Percentiles rank a stretch among this genome's conserved stretches.
Conservation (phyloP, 2,329 filamentous ascomycete genomes). For the Sarocladiaceae sp. region DNA sequence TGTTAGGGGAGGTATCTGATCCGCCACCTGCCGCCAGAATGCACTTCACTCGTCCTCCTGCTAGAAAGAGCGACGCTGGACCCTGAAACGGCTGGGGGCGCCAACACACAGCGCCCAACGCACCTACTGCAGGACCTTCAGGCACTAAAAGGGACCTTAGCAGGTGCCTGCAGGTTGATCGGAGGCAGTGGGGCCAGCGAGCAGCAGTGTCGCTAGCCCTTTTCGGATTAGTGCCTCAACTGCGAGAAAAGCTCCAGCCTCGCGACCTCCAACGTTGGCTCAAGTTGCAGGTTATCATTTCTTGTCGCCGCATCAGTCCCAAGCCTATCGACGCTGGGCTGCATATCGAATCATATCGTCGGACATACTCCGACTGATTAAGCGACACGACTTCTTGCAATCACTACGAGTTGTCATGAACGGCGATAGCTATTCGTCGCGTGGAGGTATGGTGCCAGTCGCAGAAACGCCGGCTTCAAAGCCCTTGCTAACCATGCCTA, state of each 20-base stretch:
- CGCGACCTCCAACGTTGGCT: conserved; percentile 24
- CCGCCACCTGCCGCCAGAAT: too few relatives aligned
- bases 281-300: background rate
- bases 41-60: too few relatives aligned
- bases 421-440: conserved; percentile 76
- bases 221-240: background rate
- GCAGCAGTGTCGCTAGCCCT: background rate
- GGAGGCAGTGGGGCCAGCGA: background rate
- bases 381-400: background rate
- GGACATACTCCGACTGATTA: background rate
- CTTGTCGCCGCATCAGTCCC: background rate
- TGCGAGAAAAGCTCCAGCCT: conserved; percentile 42
- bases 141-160: background rate
- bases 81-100: background rate
- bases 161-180: background rate
- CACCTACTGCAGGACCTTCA: background rate
- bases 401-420: conserved; percentile 56
- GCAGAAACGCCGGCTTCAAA: conserved; percentile 27
- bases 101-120: too few relatives aligned
- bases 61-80: background rate
- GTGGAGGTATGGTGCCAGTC: conserved; percentile 52
- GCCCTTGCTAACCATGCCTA: conserved; percentile 18
- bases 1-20: too few relatives aligned
- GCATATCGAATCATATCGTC: background rate
- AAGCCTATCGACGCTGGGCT: background rate